These are phyloP conservation scores for Mariannaea sp. DNA, from an alignment of 2,329 filamentous ascomycete species.

Conservation along the genomic window DNA sequence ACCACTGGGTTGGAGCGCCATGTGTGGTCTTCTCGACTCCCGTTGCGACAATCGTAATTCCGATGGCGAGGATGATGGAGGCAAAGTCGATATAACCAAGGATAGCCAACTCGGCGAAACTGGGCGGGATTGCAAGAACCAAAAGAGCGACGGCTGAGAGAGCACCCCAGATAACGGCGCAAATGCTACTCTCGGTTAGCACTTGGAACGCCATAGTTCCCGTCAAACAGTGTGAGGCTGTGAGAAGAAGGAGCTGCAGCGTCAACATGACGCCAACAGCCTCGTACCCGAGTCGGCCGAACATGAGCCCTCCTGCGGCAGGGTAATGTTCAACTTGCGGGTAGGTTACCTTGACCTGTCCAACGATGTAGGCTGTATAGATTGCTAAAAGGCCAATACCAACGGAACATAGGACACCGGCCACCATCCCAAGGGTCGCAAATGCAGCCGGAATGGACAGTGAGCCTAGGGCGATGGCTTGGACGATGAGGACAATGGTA, in stretches of 20 bases:
- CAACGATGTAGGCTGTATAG: conserved; percentile 47
- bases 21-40: conserved; percentile 45
- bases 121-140: conserved; percentile 46
- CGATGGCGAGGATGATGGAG: conserved; percentile 54
- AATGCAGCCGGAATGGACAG: conserved; percentile 29
- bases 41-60: conserved; percentile 66
- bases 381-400: conserved; percentile 45
- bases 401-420: conserved; percentile 43
- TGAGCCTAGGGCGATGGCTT: conserved; percentile 28
- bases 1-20: conserved; percentile 36
- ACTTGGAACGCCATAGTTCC: conserved; percentile 68
- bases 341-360: conserved; percentile 47
- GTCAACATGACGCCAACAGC: conserved; percentile 60
- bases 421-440: conserved; percentile 33
- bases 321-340: conserved; percentile 65
- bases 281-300: conserved; percentile 60
- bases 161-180: conserved; percentile 45
- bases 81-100: conserved; percentile 35
- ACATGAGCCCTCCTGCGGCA: conserved; percentile 64
- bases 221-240: conserved; percentile 67
- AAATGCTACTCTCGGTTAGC: conserved; percentile 57
- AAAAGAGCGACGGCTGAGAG: conserved; percentile 45
- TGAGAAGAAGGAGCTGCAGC: conserved; percentile 67
- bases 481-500: conserved; percentile 27
- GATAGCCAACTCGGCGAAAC: conserved; percentile 47